A percentile compares a stretch with the other conserved stretches of the same genome.
Conservation (phyloP, 306 rosid genomes). For the Prunus persica region Prunus_persica_NCBIv2 NC_034010.1:27803501-27804000, state of each 20-base stretch:
- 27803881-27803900: slow-evolving; percentile 53
- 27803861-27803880: slow-evolving; percentile 77
- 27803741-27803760: slow-evolving; percentile 8
- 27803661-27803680: not conserved
- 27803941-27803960: not conserved
- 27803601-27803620: not conserved
- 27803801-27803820: slow-evolving; percentile 96
- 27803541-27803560: not conserved
- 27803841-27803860: slow-evolving; percentile 93
- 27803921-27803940: not conserved
- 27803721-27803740: not conserved
- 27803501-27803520: not conserved
- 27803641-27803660: not conserved
- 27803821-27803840: slow-evolving; percentile 87
- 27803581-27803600: not conserved
- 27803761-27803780: slow-evolving; percentile 76
- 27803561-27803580: not conserved
- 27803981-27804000: not conserved
- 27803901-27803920: slow-evolving; percentile 14
- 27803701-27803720: not conserved
- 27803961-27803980: not conserved
- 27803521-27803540: not conserved
- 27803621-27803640: not conserved
- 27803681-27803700: not conserved
- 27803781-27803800: slow-evolving; percentile 85